Base-by-base conservation (phyloP, 2,329 filamentous ascomycete genomes). In the Blastomyces silverae region DNA sequence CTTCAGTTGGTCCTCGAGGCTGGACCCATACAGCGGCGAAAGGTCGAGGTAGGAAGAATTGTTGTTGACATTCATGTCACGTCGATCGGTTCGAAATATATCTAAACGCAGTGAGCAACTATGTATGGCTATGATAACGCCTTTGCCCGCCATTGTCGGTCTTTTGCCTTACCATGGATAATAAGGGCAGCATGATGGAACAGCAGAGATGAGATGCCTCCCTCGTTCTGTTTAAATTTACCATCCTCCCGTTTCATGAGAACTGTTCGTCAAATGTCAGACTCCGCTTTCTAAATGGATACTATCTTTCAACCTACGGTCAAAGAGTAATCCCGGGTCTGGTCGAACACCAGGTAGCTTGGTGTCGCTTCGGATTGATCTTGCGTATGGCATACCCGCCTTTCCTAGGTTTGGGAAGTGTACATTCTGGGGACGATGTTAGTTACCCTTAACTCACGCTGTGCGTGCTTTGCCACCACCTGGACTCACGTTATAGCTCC, bases 111-210 rank as follows among this genome's bases (percentile, higher is more conserved):
- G 59, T 63, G 31, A 63, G 28, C 46, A 42, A 5, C 15, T 22
- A 31, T n/a, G 31, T 3, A 37, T 48, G 44, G 28, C 44, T 10
- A 39, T 39, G 39, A 44, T 8, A 25, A 20, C 17, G 6, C 7
- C 53, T 2, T 17, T 57, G 22, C 17, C 15, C n/a, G 5, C 50
- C 15, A 61, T 56, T 25, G 31, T 25, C 22, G 10, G 17, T 13
- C 55, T 10, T 37, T 15, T 56, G 10, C 13, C 65, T 64, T 64
- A 72, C 71, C 81, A 64, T 83, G 81, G 22, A 82, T 83, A 64
- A 83, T 81, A 57, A 83, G 80, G 2, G 79, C 80, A 0, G 81
- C 81, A 11, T 81, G 76, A 50, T 82, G 81, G 65, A 83, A 79
- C 7, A 82, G 70, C 69, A 80, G 76, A 34, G 74, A 76, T 0